Evolutionary conservation across 169 alveolate genomes (phyloP).

Genomic region (Hammondia hammondi): DNA sequence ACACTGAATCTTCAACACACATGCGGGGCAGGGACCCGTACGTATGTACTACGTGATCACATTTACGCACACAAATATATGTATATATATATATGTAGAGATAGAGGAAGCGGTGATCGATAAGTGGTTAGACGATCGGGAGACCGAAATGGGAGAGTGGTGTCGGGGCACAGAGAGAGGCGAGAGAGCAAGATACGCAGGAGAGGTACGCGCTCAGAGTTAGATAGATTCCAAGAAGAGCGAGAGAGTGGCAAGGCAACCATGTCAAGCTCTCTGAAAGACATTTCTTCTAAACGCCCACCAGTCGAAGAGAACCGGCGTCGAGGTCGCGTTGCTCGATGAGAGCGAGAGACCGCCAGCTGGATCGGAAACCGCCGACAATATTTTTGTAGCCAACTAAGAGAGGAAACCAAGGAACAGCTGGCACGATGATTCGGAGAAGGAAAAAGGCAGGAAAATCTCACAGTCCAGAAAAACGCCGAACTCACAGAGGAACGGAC

Average conservation of each 20-base stretch:
- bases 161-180: no score
- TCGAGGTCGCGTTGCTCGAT: constrained; percentile 57
- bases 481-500: no score
- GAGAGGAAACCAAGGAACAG: no score
- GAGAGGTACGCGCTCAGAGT: not conserved
- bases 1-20: no score
- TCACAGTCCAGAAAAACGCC: no score
- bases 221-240: not conserved
- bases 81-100: not conserved
- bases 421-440: no score
- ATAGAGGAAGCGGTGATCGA: no score
- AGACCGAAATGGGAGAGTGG: no score
- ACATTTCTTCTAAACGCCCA: not conserved
- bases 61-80: not conserved
- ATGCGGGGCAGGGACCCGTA: no score
- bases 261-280: not conserved
- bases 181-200: not conserved
- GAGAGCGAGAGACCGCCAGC: constrained; percentile 46
- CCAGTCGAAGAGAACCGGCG: constrained; percentile 25
- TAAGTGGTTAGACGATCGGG: no score
- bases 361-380: constrained; percentile 46
- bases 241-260: not conserved
- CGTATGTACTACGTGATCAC: no score
- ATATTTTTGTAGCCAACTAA: constrained; percentile 57
- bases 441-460: no score